Conservation (phyloP, 345 rosid species). For the Gossypium thurberi region DNA sequence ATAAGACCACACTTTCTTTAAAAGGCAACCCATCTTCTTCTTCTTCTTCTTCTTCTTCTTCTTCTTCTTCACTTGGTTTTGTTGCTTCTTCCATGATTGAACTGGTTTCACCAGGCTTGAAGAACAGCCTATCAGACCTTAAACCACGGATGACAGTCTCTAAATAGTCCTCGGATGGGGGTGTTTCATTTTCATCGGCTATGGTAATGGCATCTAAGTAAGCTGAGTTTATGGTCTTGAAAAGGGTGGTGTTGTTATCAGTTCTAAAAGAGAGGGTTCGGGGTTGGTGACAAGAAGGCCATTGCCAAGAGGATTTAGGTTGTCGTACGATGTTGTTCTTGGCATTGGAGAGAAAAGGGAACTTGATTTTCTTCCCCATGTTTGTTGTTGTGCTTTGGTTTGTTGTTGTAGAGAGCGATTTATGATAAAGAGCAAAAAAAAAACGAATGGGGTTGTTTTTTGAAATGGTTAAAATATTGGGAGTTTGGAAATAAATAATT, state of each 20-base stretch:
- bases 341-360: constrained; percentile 46
- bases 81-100: constrained; percentile 49
- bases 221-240: constrained; percentile 40
- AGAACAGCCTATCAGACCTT: constrained; percentile 58
- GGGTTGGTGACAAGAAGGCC: constrained; percentile 81
- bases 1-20: constrained; percentile 40
- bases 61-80: background rate
- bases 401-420: background rate
- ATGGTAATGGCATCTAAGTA: constrained; percentile 20
- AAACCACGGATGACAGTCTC: constrained; percentile 51
- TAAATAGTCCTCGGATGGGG: constrained; percentile 25
- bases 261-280: constrained; percentile 65
- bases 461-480: constrained; percentile 3
- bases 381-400: background rate
- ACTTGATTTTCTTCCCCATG: constrained; percentile 51
- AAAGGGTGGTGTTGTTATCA: constrained; percentile 13
- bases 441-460: background rate
- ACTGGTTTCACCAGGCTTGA: constrained; percentile 62
- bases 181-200: constrained; percentile 1
- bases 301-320: constrained; percentile 51
- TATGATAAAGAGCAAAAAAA: constrained; percentile 7
- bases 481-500: background rate
- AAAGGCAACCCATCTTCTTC: constrained; percentile 17
- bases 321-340: background rate
- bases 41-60: background rate